Evolutionary conservation across 352 stramenopile genomes (phyloP), one percentile per base, ranked within the genome.

Genomic region (Globisporangium okanoganense): DNA sequence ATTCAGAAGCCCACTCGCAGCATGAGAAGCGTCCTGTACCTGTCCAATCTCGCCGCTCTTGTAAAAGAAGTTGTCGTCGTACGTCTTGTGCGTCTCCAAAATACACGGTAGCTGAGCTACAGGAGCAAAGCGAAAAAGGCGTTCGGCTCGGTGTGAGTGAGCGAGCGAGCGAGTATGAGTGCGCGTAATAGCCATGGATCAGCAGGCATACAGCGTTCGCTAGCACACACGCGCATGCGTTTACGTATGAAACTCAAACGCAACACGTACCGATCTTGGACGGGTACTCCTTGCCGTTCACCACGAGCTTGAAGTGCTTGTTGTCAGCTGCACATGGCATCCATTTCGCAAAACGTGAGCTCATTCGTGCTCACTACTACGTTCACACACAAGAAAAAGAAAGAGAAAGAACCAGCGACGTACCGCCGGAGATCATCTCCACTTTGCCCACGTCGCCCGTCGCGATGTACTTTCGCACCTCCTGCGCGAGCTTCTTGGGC

Each of bases 31-130:
- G 27, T 12, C 10, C 13, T 40, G 45, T 36, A 90, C 84, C 71
- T 94, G 86, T 55, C 86, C 86, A 40, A 95, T 93, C 59, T 95
- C 86, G 41, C 84, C 82, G 48, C 84, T 93, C 57, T 95, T 95
- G 75, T 95, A 95, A 41, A 94, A 90, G 36, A 94, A 86, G 38
- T 90, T 92, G 62, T 94, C 84, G 48, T 95, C 86, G 57, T 95
- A 95, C 16, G 86, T 95, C 69, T 95, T 95, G 76, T 95, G 86
- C 3, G 84, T 95, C 72, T 95, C 86, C 24, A 95, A 51, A 62
- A 95, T 93, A 29, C 72, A 86, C 49, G 86, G 86, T 53, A 95
- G 63, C 72, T 95, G 82, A n/a, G 79, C 86, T 95, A 64, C 12
- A 49, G 35, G 48, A 29, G 33, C 2, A 45, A 38, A 25, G 10